Evolutionary conservation across 2,329 filamentous ascomycete species (phyloP).

Genomic region (Ceratocystis cacaofunesta): DNA sequence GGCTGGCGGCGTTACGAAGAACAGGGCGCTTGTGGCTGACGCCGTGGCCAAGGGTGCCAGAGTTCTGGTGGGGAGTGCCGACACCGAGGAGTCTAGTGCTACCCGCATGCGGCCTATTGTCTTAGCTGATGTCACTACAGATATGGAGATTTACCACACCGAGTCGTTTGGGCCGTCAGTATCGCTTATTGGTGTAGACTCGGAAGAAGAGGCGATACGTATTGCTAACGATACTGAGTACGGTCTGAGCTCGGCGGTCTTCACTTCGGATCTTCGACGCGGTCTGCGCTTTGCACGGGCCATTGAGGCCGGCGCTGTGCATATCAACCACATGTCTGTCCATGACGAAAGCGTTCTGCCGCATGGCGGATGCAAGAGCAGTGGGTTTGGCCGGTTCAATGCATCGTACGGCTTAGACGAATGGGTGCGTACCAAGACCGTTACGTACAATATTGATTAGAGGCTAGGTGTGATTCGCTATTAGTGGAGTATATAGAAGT

Average conservation of each 20-base stretch:
- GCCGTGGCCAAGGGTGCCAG: conserved; percentile 52
- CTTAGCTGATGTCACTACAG: conserved; percentile 42
- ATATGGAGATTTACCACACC: conserved; percentile 59
- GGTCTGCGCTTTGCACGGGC: conserved; percentile 44
- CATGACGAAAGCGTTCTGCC: conserved; percentile 50
- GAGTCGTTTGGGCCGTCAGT: conserved; percentile 70
- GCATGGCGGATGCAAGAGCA: conserved; percentile 51
- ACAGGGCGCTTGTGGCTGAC: conserved; percentile 50
- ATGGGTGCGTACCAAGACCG: conserved; percentile 48
- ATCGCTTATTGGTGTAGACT: conserved; percentile 48
- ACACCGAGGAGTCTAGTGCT: conserved; percentile 24
- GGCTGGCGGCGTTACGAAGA: conserved; percentile 48
- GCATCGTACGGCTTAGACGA: conserved; percentile 39
- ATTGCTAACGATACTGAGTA: conserved; percentile 75
- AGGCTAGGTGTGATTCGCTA: not conserved
- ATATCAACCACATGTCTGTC: conserved; percentile 51
- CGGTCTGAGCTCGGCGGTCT: conserved; percentile 56
- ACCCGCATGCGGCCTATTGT: conserved; percentile 47
- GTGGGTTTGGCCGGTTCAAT: conserved; percentile 50
- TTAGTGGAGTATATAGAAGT: not conserved
- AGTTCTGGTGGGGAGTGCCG: conserved; percentile 28
- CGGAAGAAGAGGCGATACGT: conserved; percentile 54
- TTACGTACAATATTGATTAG: conserved; percentile 31
- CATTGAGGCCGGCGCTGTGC: conserved; percentile 52
- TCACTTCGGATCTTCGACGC: conserved; percentile 50